Base-by-base conservation (phyloP, 805 yeast species). In the Barnettozyma californica region DNA sequence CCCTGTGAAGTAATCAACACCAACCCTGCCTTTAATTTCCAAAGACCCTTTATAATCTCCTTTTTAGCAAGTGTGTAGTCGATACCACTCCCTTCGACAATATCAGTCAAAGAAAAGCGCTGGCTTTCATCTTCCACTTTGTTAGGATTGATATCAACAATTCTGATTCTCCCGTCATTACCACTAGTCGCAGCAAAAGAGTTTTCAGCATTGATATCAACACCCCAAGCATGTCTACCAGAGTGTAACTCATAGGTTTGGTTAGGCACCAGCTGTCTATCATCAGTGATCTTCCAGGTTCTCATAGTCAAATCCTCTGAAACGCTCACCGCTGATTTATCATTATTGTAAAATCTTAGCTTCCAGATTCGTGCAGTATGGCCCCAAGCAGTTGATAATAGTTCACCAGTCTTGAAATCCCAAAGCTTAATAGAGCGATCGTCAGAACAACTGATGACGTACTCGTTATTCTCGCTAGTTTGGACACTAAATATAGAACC, bases 361-460 rank as follows among this genome's bases (percentile, higher is more conserved):
- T 78, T 76, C 99, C 99, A 94, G 37, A 94, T 91, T 61, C 99
- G 77, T 0, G 98, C 92, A 1, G 86, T 83, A 62, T 94, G 99
- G 13, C 98, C 99, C 97, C 97, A 94, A 0, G 96, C 97, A 25
- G 82, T 78, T 1, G 92, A 85, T 36, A 86, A 56, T 31, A 81
- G 66, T 10, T 67, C 57, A 1, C 95, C 92, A 1, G 77, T 60
- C 7, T 59, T 58, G 52, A 84, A 68, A 56, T 80, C 80, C 83
- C 90, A 90, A 6, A 92, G 62, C 49, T 82, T 84, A 47, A 94
- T 81, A 0, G 97, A 87, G 52, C 99, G 74, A 62, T 92, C 99
- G 65, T 94, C 98, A 0, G 98, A 92, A 63, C 99, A 94, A 43
- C 92, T 82, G 1, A 84, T 81, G 8, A 88, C 67, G 48, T 68